Conservation (phyloP, 2,329 filamentous ascomycete species). For the Elsinoe arachidis region DNA sequence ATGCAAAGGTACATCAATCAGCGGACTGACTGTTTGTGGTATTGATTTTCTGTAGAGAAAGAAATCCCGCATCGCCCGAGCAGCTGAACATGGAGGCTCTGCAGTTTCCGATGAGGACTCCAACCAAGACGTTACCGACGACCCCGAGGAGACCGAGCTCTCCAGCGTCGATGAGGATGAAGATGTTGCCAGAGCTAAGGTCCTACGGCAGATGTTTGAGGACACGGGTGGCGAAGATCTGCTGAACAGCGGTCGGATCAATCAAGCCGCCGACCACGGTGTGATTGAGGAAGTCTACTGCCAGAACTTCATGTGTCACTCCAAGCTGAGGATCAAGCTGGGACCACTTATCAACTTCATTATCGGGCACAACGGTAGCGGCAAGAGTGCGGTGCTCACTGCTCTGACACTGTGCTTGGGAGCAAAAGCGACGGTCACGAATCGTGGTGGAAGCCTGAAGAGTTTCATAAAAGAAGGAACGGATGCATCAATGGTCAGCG, state of each 20-base stretch:
- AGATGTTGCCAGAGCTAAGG: constrained; percentile 19
- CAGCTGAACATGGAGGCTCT: constrained; percentile 22
- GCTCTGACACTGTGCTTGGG: constrained; percentile 91
- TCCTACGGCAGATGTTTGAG: not conserved
- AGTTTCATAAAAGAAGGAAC: constrained; percentile 83
- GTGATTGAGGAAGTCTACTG: constrained; percentile 84
- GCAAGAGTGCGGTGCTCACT: constrained; percentile 91
- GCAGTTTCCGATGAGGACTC: constrained; percentile 25
- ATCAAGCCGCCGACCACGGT: constrained; percentile 69
- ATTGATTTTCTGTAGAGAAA: constrained; percentile 15
- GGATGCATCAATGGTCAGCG: constrained; percentile 63
- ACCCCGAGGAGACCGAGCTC: constrained; percentile 15
- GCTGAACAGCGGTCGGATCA: constrained; percentile 39
- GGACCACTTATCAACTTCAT: constrained; percentile 97
- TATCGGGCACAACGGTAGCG: constrained; percentile 93
- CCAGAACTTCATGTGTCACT: constrained; percentile 94
- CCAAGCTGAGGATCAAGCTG: constrained; percentile 69
- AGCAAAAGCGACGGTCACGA: constrained; percentile 85
- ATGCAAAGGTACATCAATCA: not conserved
- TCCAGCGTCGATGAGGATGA: constrained; percentile 24
- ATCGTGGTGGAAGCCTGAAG: constrained; percentile 82
- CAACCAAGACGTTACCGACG: constrained; percentile 12
- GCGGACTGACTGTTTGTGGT: not conserved
- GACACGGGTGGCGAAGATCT: constrained; percentile 22
- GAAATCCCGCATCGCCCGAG: constrained; percentile 24